Conservation (phyloP, 352 stramenopile species). For the Phytophthora podocarpi region DNA sequence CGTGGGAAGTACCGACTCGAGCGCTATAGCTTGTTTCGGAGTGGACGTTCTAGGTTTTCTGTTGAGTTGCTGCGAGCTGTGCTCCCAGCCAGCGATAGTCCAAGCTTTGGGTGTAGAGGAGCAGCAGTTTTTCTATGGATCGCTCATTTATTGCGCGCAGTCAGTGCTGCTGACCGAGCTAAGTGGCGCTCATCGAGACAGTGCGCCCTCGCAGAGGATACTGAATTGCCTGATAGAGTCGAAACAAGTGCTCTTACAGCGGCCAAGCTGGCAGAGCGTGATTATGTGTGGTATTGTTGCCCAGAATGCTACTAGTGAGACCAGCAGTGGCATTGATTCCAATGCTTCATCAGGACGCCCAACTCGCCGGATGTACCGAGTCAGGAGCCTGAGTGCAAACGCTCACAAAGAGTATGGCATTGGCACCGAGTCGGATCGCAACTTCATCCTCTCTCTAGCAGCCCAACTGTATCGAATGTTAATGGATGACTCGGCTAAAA, state of each 20-base stretch:
- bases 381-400: constrained; percentile 52
- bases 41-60: constrained; percentile 58
- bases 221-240: constrained; percentile 48
- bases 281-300: constrained; percentile 48
- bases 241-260: constrained; percentile 68
- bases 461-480: constrained; percentile 69
- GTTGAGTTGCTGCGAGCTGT: constrained; percentile 49
- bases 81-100: constrained; percentile 32
- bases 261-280: constrained; percentile 65
- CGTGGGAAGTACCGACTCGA: neutral
- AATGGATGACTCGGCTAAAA: constrained; percentile 54
- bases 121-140: constrained; percentile 77
- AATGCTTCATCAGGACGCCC: constrained; percentile 5
- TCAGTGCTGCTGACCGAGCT: constrained; percentile 63
- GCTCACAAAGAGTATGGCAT: constrained; percentile 72
- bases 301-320: constrained; percentile 13
- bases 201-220: constrained; percentile 26
- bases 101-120: constrained; percentile 55
- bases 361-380: constrained; percentile 38
- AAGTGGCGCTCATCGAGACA: constrained; percentile 41
- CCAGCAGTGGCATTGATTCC: constrained; percentile 1
- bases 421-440: constrained; percentile 70
- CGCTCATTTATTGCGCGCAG: constrained; percentile 70
- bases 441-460: constrained; percentile 68
- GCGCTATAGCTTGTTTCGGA: constrained; percentile 49